These are phyloP conservation scores for Simmondsia chinensis DNA, from an alignment of 148 eudicot genomes.

Conservation along the genomic window DNA sequence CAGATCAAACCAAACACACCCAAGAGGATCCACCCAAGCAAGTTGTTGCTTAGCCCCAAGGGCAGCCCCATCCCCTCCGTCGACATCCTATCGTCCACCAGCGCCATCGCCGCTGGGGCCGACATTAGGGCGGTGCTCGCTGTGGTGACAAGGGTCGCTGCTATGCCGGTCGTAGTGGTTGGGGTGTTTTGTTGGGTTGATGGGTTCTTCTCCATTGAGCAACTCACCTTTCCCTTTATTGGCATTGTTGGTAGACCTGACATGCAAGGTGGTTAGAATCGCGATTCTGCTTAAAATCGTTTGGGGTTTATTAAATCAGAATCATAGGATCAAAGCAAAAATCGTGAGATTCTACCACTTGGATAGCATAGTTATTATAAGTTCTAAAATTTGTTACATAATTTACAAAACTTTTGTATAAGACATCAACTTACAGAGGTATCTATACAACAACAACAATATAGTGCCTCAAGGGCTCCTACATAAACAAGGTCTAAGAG, in stretches of 20 bases:
- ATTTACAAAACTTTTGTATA: too few species aligned
- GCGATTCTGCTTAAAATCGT: too few species aligned
- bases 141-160: constrained; percentile 22
- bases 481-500: too few species aligned
- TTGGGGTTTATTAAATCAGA: too few species aligned
- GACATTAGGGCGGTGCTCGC: constrained; percentile 83
- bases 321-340: too few species aligned
- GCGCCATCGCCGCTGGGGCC: constrained; percentile 72
- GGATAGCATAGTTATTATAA: too few species aligned
- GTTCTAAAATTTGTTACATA: too few species aligned
- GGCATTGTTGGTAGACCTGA: constrained; percentile 68
- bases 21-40: constrained; percentile 79
- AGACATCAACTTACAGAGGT: too few species aligned
- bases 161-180: constrained; percentile 26
- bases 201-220: constrained; percentile 56
- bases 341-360: too few species aligned
- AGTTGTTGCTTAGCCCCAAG: constrained; percentile 90
- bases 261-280: too few species aligned
- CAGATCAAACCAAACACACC: constrained; percentile 82
- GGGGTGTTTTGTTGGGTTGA: constrained; percentile 21
- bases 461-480: too few species aligned
- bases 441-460: too few species aligned
- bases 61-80: constrained; percentile 98
- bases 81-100: constrained; percentile 97
- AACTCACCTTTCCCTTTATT: constrained; percentile 58